These are phyloP conservation scores for Lentinula guzmanii DNA, from an alignment of 768 basidiomycete genomes.

Conservation along the genomic window DNA sequence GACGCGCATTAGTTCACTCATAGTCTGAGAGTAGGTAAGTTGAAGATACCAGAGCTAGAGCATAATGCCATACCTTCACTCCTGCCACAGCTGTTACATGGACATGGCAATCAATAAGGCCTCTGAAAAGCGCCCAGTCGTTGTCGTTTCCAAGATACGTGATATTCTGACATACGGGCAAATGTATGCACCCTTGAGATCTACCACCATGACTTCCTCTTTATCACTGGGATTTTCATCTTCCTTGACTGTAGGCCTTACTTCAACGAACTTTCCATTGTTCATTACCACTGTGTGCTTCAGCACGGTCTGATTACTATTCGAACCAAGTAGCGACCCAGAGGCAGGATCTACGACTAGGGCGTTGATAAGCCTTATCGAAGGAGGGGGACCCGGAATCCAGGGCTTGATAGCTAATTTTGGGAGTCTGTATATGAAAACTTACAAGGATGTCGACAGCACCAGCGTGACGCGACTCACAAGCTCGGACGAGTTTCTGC, in stretches of 20 bases:
- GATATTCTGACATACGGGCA: constrained; percentile 24
- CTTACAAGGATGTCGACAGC: too few species aligned
- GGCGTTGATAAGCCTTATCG: constrained; percentile 24
- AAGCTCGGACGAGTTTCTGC: constrained; percentile 1
- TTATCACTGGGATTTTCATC: constrained; percentile 5
- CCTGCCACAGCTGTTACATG: constrained; percentile 37
- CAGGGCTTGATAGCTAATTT: constrained; percentile 31
- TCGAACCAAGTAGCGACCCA: constrained; percentile 17
- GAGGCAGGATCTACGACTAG: constrained; percentile 25
- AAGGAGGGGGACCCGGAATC: constrained; percentile 17
- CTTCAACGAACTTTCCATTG: constrained; percentile 20
- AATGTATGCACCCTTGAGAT: constrained; percentile 28
- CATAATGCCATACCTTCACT: constrained; percentile 13
- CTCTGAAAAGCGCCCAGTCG: constrained; percentile 13
- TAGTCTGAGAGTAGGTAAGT: constrained; percentile 13
- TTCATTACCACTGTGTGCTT: constrained; percentile 20
- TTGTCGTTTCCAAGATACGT: neutral
- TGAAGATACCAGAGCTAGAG: neutral
- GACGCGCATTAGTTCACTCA: constrained; percentile 26
- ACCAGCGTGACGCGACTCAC: neutral
- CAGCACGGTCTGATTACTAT: neutral
- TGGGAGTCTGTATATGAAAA: constrained; percentile 13
- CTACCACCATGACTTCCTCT: constrained; percentile 14
- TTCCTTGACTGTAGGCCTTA: constrained; percentile 10
- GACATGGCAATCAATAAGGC: constrained; percentile 39